Evolutionary conservation across 441 rosid genomes (phyloP).

Genomic region (Populus hybrid): DNA sequence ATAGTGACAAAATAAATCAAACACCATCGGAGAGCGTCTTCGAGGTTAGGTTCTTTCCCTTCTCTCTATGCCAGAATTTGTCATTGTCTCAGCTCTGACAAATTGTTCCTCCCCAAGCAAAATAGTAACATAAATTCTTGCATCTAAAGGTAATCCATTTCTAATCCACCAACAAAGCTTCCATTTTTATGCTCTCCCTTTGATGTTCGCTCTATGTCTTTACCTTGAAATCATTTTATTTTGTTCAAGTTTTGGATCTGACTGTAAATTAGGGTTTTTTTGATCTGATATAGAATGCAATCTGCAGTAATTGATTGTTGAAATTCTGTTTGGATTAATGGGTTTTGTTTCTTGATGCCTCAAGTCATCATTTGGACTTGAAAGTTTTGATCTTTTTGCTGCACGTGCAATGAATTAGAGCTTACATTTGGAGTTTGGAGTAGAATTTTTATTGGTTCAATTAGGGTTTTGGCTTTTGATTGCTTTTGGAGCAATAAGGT

Average conservation of each 20-base stretch:
- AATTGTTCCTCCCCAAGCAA: constrained; percentile 12
- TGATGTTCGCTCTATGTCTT: constrained; percentile 1
- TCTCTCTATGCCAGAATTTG: constrained; percentile 8
- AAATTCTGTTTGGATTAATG: constrained; percentile 15
- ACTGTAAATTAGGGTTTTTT: constrained; percentile 11
- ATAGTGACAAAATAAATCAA: constrained; percentile 27
- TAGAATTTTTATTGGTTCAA: constrained; percentile 5
- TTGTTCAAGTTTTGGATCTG: constrained; percentile 31
- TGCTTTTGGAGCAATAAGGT: constrained; percentile 13
- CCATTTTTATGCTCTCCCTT: constrained; percentile 9
- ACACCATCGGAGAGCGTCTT: background rate
- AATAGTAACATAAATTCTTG: background rate
- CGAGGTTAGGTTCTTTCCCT: constrained; percentile 14
- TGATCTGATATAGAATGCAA: constrained; percentile 11
- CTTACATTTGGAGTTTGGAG: constrained; percentile 2
- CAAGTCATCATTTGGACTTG: constrained; percentile 9
- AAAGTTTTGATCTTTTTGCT: constrained; percentile 21
- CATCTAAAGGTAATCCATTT: constrained; percentile 19
- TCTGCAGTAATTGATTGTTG: background rate
- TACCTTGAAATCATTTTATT: background rate
- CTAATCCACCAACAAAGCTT: constrained; percentile 12
- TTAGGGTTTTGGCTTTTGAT: constrained; percentile 8
- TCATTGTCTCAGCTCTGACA: constrained; percentile 15
- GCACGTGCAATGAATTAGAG: constrained; percentile 6
- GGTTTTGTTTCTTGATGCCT: constrained; percentile 22